Evolutionary conservation across 202 grass and related monocot species (phyloP), one percentile per base, ranked within the genome.

Genomic region (Panicum virgatum): DNA sequence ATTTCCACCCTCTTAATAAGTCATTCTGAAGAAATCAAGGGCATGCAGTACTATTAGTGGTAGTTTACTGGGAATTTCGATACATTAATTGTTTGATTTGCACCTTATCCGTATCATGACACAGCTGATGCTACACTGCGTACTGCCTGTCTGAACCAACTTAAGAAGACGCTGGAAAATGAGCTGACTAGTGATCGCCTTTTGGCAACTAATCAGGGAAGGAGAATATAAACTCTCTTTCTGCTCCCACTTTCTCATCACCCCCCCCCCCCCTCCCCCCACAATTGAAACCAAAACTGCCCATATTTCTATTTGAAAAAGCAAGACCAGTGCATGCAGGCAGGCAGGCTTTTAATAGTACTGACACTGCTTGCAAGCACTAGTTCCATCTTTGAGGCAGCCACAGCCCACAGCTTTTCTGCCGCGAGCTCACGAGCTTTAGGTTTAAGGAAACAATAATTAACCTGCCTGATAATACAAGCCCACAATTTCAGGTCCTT

Each of bases 401-500:
- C 6, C 61, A 46, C 73, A 89, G 11, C 22, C 6, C 61, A 56
- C 78, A 86, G 78, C 87, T 82, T 78, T 82, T 64, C 14, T 67
- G 73, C 66, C 15, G 40, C 77, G 34, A 75, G 44, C 63, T 81
- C 23, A 25, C 53, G 23, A 80, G 43, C 82, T 85, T 89, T 77
- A 71, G 38, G 36, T 27, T 8, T 42, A 34, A 34, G 5, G 44
- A 1, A 10, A 23, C 6, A 53, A 51, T 52, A 37, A 26, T 67
- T 19, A 51, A 30, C 13, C 23, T 66, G 72, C 65, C 71, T 61
- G 15, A 59, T 14, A n/a, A 78, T 80, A n/a, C 37, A 45, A 20
- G 50, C 25, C 83, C 83, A 86, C 26, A 39, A 79, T 86, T 52
- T 29, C 36, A 44, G 88, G 88, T 34, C 88, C 88, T 69, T 86